Percentiles rank a stretch among this genome's conserved stretches.
phyloP scores from a whole-genome alignment of 2,329 filamentous ascomycete genomes.

The Mycosphaerelloides madeirae region DNA sequence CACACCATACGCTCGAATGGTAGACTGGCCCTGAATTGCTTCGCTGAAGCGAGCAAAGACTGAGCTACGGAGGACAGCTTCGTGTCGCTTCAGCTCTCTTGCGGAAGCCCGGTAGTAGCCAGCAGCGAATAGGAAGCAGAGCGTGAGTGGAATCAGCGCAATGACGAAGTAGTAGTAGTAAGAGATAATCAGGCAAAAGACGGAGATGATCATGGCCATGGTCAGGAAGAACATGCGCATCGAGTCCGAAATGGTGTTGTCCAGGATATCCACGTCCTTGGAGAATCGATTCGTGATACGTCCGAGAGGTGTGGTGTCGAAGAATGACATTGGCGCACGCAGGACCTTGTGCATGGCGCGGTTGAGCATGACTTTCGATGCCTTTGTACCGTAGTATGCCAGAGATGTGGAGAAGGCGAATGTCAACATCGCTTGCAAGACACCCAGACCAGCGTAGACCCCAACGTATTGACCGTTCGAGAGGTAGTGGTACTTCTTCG shows the following conservation, averaged over 20 bases:
- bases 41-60: slow-evolving; percentile 92
- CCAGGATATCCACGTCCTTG: slow-evolving; percentile 93
- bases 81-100: slow-evolving; percentile 89
- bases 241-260: slow-evolving; percentile 77
- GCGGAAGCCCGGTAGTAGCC: slow-evolving; percentile 88
- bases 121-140: slow-evolving; percentile 76
- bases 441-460: slow-evolving; percentile 66
- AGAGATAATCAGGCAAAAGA: slow-evolving; percentile 88
- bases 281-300: slow-evolving; percentile 96
- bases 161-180: slow-evolving; percentile 87
- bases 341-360: slow-evolving; percentile 72
- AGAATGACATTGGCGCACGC: slow-evolving; percentile 76
- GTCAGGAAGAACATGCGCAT: slow-evolving; percentile 92
- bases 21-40: slow-evolving; percentile 75
- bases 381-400: slow-evolving; percentile 72
- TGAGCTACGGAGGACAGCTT: slow-evolving; percentile 77
- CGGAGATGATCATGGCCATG: slow-evolving; percentile 71
- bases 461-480: slow-evolving; percentile 60
- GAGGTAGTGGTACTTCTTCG: slow-evolving; percentile 65
- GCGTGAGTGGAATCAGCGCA: slow-evolving; percentile 62
- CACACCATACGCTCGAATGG: slow-evolving; percentile 84
- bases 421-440: slow-evolving; percentile 65
- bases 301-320: slow-evolving; percentile 92
- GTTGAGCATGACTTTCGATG: slow-evolving; percentile 77
- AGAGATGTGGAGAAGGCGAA: slow-evolving; percentile 76